A percentile compares a stretch with the other conserved stretches of the same genome.
phyloP scores from a whole-genome alignment of 257 asterid genomes.

The Gynochthodes officinalis region DNA sequence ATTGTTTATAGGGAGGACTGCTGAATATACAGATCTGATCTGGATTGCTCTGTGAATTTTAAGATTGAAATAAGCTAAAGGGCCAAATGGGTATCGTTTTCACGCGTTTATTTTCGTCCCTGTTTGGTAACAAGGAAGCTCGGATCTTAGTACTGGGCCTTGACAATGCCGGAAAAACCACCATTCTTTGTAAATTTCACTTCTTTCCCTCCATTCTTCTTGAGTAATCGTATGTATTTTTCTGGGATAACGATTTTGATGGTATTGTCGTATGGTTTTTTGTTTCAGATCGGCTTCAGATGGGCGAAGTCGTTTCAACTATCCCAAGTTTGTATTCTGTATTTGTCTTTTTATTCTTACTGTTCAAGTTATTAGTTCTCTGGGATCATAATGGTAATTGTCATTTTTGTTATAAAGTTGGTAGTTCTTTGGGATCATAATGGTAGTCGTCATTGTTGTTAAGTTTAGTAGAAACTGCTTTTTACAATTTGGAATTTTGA shows the following conservation, averaged over 20 bases:
- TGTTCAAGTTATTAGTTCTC: not conserved
- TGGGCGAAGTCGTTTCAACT: slow-evolving; percentile 98
- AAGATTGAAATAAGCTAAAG: not conserved
- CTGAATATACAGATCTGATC: slow-evolving; percentile 21
- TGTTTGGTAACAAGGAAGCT: slow-evolving; percentile 95
- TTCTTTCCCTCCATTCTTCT: not conserved
- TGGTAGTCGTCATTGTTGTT: not conserved
- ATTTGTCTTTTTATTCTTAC: slow-evolving; percentile 5
- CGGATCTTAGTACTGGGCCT: slow-evolving; percentile 94
- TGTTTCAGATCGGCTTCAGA: slow-evolving; percentile 87
- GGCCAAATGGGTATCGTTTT: slow-evolving; percentile 72
- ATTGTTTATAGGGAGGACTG: slow-evolving; percentile 18
- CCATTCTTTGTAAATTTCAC: slow-evolving; percentile 62
- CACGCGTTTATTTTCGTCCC: slow-evolving; percentile 73
- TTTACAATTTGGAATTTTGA: not conserved
- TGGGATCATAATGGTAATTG: not conserved
- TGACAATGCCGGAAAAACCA: slow-evolving; percentile 98
- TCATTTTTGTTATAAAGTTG: not conserved
- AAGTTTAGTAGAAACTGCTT: not conserved
- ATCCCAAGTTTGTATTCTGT: slow-evolving; percentile 67
- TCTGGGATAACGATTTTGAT: too few species aligned
- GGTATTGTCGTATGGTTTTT: slow-evolving; percentile 1
- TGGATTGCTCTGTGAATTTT: not conserved
- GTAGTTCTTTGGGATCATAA: not conserved
- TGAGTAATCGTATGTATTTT: not conserved